These are phyloP conservation scores for Hymenotorrendiella dingleyae DNA, from an alignment of 2,329 filamentous ascomycete genomes.

Conservation along the genomic window DNA sequence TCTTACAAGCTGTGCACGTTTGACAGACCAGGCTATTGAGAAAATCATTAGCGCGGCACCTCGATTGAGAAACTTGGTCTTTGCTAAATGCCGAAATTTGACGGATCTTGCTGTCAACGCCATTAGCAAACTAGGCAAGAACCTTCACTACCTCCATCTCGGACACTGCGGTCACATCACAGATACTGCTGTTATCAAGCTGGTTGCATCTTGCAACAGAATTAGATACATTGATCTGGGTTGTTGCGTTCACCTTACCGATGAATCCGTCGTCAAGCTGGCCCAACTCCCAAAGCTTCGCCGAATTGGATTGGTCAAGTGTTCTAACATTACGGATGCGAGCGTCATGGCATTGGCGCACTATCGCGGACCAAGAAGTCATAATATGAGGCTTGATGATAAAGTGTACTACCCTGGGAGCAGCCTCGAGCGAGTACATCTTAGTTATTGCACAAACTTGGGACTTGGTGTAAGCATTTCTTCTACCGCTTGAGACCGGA, in stretches of 20 bases:
- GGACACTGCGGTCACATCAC: slow-evolving; percentile 92
- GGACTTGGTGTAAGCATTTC: slow-evolving; percentile 62
- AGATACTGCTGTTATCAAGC: slow-evolving; percentile 75
- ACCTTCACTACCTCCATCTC: slow-evolving; percentile 91
- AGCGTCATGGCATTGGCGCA: slow-evolving; percentile 82
- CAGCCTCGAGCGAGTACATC: slow-evolving; percentile 79
- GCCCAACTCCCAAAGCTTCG: slow-evolving; percentile 88
- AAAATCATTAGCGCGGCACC: slow-evolving; percentile 84
- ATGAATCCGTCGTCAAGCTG: slow-evolving; percentile 76
- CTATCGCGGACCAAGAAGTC: slow-evolving; percentile 33
- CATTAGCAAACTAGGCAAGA: slow-evolving; percentile 87
- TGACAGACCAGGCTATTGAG: slow-evolving; percentile 82
- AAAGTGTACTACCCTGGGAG: slow-evolving; percentile 12
- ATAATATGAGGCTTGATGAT: not conserved
- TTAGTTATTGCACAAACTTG: slow-evolving; percentile 88
- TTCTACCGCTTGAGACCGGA: not conserved
- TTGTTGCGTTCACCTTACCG: slow-evolving; percentile 87
- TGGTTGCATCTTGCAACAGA: slow-evolving; percentile 82
- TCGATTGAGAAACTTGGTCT: slow-evolving; percentile 81
- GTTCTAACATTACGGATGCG: slow-evolving; percentile 78
- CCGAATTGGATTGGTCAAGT: slow-evolving; percentile 92
- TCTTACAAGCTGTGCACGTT: slow-evolving; percentile 76
- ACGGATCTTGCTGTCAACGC: slow-evolving; percentile 83
- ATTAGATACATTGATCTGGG: slow-evolving; percentile 97
- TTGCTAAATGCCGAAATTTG: slow-evolving; percentile 90